Evolutionary conservation across 2,329 filamentous ascomycete species (phyloP), one percentile per base, ranked within the genome.

Genomic region (Aspergillus ochraceoroseus): DNA sequence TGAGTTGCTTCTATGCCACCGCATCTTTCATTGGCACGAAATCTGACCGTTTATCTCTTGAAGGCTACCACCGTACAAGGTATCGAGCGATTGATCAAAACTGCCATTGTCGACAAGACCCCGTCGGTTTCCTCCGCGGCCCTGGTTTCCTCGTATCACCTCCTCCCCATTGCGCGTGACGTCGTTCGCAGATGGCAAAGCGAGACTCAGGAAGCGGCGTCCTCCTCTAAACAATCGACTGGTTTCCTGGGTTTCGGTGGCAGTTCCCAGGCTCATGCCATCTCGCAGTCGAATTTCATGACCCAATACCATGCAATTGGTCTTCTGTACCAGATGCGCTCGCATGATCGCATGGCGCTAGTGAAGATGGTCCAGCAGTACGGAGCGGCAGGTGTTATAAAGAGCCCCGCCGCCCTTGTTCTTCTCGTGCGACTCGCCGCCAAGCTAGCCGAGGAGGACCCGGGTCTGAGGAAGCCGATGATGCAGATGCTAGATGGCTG

Each of bases 311-410:
- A 98, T 66, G 92, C 92, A 49, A 95, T 98, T 70, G 92, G 92
- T 49, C 78, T 98, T 39, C 71, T 98, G 30, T 98, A 96, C 67
- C 90, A 96, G 70, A 96, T 96, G 87, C 85, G 92, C 59, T 85
- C 85, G 58, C 89, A 95, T 65, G 92, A 98, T 66, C 82, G 92
- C 57, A 98, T 98, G 92, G 89, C 92, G 14, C 71, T 98, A 56
- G 90, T 96, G 46, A 98, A 98, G 77, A 96, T 98, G 92, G 90
- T 98, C n/a, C 92, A 98, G 71, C 92, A 98, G 66, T 96, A 95
- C 63, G 88, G 88, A 37, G 83, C 83, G 38, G 80, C 88, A 11
- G 92, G 92, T 43, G 87, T 87, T 7, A 83, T 96, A 48, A 96
- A 95, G 80, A 95, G 86, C 67, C 88, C 92, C 13, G 87, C 90